A percentile compares a stretch with the other conserved stretches of the same genome.
Evolutionary conservation across 2,329 filamentous ascomycete species (phyloP).

Genomic region (Aspergillus fischeri): DNA sequence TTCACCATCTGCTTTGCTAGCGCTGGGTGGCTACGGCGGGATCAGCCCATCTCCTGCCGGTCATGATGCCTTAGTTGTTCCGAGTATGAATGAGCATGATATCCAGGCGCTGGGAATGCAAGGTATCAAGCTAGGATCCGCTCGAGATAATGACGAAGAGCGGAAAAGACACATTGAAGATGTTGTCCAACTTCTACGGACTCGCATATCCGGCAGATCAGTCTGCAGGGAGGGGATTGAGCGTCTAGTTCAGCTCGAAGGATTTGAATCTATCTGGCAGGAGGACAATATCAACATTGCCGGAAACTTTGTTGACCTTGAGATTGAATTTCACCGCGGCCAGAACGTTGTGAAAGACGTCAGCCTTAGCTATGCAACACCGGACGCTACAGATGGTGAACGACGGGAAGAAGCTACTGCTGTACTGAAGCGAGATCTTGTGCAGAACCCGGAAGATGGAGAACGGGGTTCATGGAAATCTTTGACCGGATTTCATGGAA

Average conservation of each 20-base stretch:
- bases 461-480: constrained; percentile 33
- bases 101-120: constrained; percentile 39
- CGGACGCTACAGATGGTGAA: constrained; percentile 38
- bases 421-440: constrained; percentile 39
- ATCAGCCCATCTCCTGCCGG: constrained; percentile 39
- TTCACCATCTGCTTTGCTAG: constrained; percentile 43
- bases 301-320: constrained; percentile 44
- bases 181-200: constrained; percentile 38
- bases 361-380: constrained; percentile 41
- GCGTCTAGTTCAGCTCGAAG: constrained; percentile 39
- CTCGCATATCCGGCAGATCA: constrained; percentile 39
- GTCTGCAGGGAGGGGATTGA: constrained; percentile 43
- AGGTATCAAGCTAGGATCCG: constrained; percentile 31
- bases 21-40: constrained; percentile 40
- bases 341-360: constrained; percentile 42
- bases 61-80: constrained; percentile 33
- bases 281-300: constrained; percentile 45
- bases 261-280: constrained; percentile 46
- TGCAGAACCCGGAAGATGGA: constrained; percentile 28
- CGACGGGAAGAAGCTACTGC: constrained; percentile 40
- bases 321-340: constrained; percentile 41
- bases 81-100: constrained; percentile 36
- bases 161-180: constrained; percentile 39
- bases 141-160: constrained; percentile 41
- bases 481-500: constrained; percentile 38